Base-by-base conservation (phyloP, 2,329 filamentous ascomycete genomes). In the Fusarium sororula region DNA sequence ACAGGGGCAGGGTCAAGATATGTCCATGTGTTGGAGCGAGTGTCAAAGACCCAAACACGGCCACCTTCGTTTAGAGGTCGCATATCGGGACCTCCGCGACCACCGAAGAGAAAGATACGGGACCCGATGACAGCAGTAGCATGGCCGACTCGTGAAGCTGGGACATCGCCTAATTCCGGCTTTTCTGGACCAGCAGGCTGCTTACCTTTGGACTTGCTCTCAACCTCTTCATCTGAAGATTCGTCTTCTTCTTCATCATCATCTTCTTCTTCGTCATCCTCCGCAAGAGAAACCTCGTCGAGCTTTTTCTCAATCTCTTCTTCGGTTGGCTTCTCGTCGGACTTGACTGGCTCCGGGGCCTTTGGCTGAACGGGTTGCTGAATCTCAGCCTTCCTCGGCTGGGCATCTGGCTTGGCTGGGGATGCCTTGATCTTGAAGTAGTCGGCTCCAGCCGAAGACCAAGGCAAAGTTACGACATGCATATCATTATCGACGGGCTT, bases 101-200 rank as follows among this genome's bases (percentile, higher is more conserved):
- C 94, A 54, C 94, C 94, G 81, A 95, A 97, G 47, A 97, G 73
- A 82, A 96, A 96, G 77, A 97, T 90, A 28, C 90, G 90, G 50
- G 88, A 87, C 66, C 91, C 87, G 66, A 96, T 88, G 3, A 90
- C 87, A 18, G 91, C 89, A 0, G 92, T 90, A 39, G 94, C 91
- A 74, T 94, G 90, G 26, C 94, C 94, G 5, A 95, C 90, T 26
- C 94, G 90, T 5, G 93, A 87, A 4, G 85, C 82, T 1, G 94
- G 94, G 2, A 93, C 86, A 38, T 86, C 80, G 35, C 81, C 83
- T 3, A 85, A 76, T 13, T 72, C 74, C 11, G 75, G 76, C 55
- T 24, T 73, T 30, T 79, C 73, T 15, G 76, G 78, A 4, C 70
- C 70, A 38, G 79, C 81, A 9, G 75, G 79, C 53, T 78, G 79